phyloP scores from a whole-genome alignment of 2,329 filamentous ascomycete genomes.

The Ophiosphaerella herpotricha region DNA sequence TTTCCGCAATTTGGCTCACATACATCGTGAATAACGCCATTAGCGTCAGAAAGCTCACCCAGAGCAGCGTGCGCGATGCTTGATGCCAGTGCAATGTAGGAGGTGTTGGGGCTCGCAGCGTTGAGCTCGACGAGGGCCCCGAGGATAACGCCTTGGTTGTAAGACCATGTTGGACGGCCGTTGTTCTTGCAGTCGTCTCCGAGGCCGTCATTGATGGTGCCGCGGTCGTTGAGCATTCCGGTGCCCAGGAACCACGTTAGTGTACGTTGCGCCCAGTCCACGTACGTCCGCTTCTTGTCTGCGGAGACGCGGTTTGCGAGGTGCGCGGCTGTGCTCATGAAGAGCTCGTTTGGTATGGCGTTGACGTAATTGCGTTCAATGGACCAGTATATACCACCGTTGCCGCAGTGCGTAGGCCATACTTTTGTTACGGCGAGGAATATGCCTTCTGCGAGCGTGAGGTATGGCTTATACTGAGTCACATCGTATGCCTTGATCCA shows the following conservation, averaged over 20 bases:
- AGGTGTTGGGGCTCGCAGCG: slow-evolving; percentile 43
- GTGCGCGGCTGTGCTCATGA: slow-evolving; percentile 59
- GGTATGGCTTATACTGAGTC: slow-evolving; percentile 51
- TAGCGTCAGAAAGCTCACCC: slow-evolving; percentile 37
- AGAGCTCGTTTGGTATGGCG: slow-evolving; percentile 63
- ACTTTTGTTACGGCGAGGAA: slow-evolving; percentile 52
- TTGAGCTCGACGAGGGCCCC: slow-evolving; percentile 61
- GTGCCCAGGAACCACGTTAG: slow-evolving; percentile 58
- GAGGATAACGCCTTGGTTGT: slow-evolving; percentile 67
- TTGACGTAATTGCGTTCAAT: slow-evolving; percentile 53
- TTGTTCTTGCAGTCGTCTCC: slow-evolving; percentile 59
- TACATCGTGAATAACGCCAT: slow-evolving; percentile 49
- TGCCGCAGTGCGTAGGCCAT: slow-evolving; percentile 49
- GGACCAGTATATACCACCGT: slow-evolving; percentile 57
- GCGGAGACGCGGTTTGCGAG: slow-evolving; percentile 55
- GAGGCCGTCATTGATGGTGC: slow-evolving; percentile 61
- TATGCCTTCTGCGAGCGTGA: slow-evolving; percentile 55
- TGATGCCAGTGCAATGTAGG: slow-evolving; percentile 43
- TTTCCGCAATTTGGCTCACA: slow-evolving; percentile 47
- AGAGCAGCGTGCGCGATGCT: slow-evolving; percentile 48
- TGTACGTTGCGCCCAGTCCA: slow-evolving; percentile 53
- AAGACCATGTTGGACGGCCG: slow-evolving; percentile 54
- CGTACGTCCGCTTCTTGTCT: slow-evolving; percentile 46
- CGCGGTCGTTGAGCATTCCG: slow-evolving; percentile 53
- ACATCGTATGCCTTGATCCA: slow-evolving; percentile 62